Base-by-base conservation (phyloP, 768 basidiomycete species). In the Candolleomyces efflorescens region DNA sequence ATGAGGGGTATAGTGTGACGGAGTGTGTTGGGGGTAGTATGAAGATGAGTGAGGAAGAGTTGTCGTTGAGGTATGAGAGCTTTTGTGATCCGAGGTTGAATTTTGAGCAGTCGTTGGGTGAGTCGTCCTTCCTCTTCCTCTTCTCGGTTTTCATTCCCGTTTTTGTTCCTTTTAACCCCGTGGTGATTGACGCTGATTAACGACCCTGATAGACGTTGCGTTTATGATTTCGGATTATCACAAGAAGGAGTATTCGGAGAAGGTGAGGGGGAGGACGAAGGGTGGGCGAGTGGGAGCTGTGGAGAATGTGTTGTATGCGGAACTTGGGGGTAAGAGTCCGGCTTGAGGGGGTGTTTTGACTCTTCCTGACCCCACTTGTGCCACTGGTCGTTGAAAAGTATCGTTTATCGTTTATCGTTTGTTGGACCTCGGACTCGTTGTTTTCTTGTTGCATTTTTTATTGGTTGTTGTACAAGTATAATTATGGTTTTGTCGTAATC, bases 11-110 rank as follows among this genome's bases (percentile, higher is more conserved):
- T 72, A 90, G 90, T 61, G 97, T 99, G 44, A 99, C 97, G 0
- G 97, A 98, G 70, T 98, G 95, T 67, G 77, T 95, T 10, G 97
- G 97, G 4, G 97, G 96, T 0, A 96, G 92, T 62, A 98, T 98
- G 95, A 89, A 92, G 67, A 75, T 98, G 38, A 82, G 79, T 47
- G 96, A 98, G 69, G 90, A 94, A 62, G 80, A 97, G 69, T 79
- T 99, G 15, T 88, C 84, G n/a, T 73, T 95, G 69, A 79, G 95
- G 62, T 99, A 98, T 69, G 89, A 96, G 75, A 87, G 89, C 1
- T 96, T 96, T 75, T 98, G 96, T 67, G 95, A 98, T 74, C 96
- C 94, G 2, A 76, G 95, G 46, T 73, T 98, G 61, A 96, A 97
- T 69, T 94, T 94, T 63, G 94, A 96, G 71, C 94, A 96, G 70